Evolutionary conservation across 1,139 yeast species (phyloP).

Genomic region (Zygosaccharomyces pseudobailii): DNA sequence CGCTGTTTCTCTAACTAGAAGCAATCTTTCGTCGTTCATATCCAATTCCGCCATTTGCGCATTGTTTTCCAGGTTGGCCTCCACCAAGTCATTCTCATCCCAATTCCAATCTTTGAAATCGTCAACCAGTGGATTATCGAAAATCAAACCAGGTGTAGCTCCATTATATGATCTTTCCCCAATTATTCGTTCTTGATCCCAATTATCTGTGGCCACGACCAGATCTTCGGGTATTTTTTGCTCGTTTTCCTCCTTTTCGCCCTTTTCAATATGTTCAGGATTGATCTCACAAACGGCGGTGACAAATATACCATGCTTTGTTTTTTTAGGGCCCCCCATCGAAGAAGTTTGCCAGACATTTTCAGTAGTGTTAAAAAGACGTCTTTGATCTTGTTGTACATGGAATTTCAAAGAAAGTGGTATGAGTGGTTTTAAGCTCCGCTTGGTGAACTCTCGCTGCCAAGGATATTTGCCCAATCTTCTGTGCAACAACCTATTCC

Average conservation of each 20-base stretch:
- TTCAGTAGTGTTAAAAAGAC: conserved; percentile 21
- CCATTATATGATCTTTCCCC: conserved; percentile 32
- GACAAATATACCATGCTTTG: conserved; percentile 22
- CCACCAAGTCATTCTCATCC: conserved; percentile 75
- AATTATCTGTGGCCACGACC: conserved; percentile 70
- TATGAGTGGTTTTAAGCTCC: conserved; percentile 23
- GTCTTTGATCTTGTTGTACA: conserved; percentile 35
- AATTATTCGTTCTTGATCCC: conserved; percentile 70
- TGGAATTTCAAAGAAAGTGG: conserved; percentile 28
- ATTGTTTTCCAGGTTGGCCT: conserved; percentile 52
- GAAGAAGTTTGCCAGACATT: conserved; percentile 16
- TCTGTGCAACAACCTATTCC: conserved; percentile 32
- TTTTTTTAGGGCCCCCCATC: conserved; percentile 5
- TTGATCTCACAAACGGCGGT: conserved; percentile 23
- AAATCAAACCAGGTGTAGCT: conserved; percentile 6
- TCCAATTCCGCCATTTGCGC: conserved; percentile 50
- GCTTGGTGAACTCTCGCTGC: conserved; percentile 21
- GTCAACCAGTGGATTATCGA: conserved; percentile 28
- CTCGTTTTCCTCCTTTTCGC: conserved; percentile 23
- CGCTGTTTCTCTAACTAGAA: conserved; percentile 45
- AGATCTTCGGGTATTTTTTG: conserved; percentile 47
- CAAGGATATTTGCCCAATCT: conserved; percentile 28
- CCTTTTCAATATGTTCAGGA: conserved; percentile 31
- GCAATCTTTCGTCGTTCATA: conserved; percentile 78
- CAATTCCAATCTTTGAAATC: conserved; percentile 50